phyloP scores from a whole-genome alignment of 306 rosid species.

The Castanea mollissima region DNA sequence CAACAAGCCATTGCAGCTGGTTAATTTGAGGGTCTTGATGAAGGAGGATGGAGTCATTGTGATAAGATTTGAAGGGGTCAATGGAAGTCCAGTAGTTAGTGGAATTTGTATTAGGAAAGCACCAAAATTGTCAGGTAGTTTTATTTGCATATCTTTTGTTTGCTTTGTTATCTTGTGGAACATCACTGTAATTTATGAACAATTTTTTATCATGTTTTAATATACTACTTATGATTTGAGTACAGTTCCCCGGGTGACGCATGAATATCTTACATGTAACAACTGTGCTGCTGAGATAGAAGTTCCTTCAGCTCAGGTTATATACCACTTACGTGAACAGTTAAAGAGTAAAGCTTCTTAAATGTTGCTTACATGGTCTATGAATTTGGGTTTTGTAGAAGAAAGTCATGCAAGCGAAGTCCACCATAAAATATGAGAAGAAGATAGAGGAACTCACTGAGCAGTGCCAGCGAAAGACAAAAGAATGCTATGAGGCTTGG shows the following conservation, averaged over 20 bases:
- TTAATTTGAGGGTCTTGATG: constrained; percentile 53
- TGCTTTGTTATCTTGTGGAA: constrained; percentile 3
- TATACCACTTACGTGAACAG: constrained; percentile 25
- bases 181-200: not conserved
- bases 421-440: constrained; percentile 60
- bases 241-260: constrained; percentile 49
- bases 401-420: constrained; percentile 64
- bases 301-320: constrained; percentile 75
- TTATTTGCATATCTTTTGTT: constrained; percentile 3
- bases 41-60: constrained; percentile 61
- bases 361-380: constrained; percentile 30
- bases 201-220: not conserved
- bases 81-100: constrained; percentile 73
- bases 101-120: constrained; percentile 77
- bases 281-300: constrained; percentile 57
- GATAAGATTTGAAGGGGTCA: constrained; percentile 72
- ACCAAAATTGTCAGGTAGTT: constrained; percentile 46
- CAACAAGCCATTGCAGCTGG: constrained; percentile 69
- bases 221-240: constrained; percentile 7
- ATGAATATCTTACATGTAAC: constrained; percentile 54
- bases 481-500: constrained; percentile 93
- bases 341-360: constrained; percentile 18
- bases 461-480: constrained; percentile 66
- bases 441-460: constrained; percentile 66
- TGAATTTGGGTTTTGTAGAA: constrained; percentile 45